Conservation (phyloP, 768 basidiomycete species). For the Lactarius hatsudake region DNA sequence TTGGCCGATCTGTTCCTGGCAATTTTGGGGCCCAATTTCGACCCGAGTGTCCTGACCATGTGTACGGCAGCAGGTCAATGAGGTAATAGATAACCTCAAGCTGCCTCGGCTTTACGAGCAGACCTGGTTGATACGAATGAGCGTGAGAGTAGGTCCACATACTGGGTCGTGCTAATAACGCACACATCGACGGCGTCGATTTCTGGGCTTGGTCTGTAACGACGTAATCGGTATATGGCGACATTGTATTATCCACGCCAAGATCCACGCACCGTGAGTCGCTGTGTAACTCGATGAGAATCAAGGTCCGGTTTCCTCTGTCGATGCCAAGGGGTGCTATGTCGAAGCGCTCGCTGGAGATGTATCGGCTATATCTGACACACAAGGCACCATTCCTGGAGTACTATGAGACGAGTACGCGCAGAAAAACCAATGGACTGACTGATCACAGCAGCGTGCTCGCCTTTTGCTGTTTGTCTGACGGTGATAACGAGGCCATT, state of each 20-base stretch:
- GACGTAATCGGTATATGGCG: not conserved
- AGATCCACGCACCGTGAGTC: not conserved
- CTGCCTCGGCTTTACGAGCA: constrained; percentile 7
- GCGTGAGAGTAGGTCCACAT: not conserved
- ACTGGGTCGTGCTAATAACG: not conserved
- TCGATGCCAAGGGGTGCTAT: not conserved
- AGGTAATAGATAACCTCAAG: not conserved
- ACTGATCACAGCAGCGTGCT: not conserved
- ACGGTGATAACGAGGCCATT: not conserved
- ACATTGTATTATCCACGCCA: not conserved
- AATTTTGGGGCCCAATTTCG: constrained; percentile 2
- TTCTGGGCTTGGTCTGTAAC: not conserved
- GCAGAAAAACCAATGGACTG: not conserved
- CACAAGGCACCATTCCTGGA: not conserved
- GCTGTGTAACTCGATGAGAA: not conserved
- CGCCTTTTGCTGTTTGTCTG: not conserved
- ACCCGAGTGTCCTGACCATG: not conserved
- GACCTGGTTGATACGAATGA: not conserved
- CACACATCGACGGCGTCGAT: not conserved
- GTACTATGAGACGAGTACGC: not conserved
- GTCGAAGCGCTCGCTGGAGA: not conserved
- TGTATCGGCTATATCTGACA: constrained; percentile 1
- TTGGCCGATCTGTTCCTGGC: constrained; percentile 1
- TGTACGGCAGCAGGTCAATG: constrained; percentile 10
- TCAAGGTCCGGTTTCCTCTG: not conserved